These are phyloP conservation scores for Giardia muris DNA, from an alignment of 208 protist species.

Conservation along the genomic window DNA sequence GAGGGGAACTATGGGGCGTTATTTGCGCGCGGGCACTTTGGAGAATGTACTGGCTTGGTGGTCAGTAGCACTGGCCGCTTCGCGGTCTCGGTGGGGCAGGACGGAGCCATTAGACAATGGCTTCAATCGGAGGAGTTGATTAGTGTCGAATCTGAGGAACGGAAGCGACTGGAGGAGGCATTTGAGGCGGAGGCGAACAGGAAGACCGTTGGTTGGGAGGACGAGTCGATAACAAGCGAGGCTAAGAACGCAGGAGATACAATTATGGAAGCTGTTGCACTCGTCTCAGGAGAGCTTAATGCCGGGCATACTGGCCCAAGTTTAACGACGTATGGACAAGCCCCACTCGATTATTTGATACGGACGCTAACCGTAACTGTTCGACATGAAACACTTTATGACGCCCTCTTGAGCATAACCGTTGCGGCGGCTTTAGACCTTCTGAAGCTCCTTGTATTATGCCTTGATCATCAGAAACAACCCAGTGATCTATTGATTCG, in stretches of 20 bases:
- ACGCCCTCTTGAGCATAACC: not conserved
- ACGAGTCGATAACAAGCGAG: not conserved
- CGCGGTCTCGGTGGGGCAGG: not conserved
- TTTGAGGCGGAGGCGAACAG: not conserved
- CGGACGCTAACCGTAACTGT: not conserved
- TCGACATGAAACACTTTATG: not conserved
- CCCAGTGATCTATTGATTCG: not conserved
- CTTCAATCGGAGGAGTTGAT: conserved; percentile 17
- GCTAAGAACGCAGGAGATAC: not conserved
- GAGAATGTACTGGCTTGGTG: not conserved
- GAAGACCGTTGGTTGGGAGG: not conserved
- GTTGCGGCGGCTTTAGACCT: not conserved
- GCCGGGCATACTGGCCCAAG: not conserved
- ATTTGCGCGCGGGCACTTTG: conserved; percentile 7
- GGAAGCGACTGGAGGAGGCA: not conserved
- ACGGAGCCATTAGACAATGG: not conserved
- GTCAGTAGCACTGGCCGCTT: not conserved
- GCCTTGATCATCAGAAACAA: not conserved
- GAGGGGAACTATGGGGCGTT: not conserved
- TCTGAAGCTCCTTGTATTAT: not conserved
- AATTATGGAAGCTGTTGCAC: not conserved
- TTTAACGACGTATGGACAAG: not conserved
- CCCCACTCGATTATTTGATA: not conserved
- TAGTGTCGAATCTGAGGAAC: not conserved
- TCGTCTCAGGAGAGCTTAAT: not conserved